Evolutionary conservation across 2,329 filamentous ascomycete genomes (phyloP), one percentile per base, ranked within the genome.

Genomic region (Colletotrichum trifolii): DNA sequence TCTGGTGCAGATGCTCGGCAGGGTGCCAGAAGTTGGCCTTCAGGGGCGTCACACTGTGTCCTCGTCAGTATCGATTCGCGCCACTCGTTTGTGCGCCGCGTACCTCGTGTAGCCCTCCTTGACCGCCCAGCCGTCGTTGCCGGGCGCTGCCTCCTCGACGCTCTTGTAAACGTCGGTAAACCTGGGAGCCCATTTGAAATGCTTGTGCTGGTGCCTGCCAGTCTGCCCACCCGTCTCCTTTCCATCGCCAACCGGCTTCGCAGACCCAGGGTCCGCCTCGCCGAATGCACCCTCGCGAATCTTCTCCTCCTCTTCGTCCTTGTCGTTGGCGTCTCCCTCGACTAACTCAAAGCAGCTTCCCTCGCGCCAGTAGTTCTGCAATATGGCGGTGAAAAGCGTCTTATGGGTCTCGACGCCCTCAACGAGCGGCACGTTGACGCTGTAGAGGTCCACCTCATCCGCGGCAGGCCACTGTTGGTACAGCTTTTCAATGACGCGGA

Each of bases 111-210:
- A 88, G 35, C 93, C 93, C 75, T 97, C 89, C 75, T 91, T 91
- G 33, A 99, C 92, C 40, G 90, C 90, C 93, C 95, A 97, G 6
- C 95, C 96, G 78, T 99, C 96, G 74, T 93, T 96, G 4, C 94
- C 94, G 4, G 92, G 91, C 38, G 83, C 82, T 43, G 90, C 89
- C 69, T 91, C 87, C 70, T 94, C 88, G n/a, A 97, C 94, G 70
- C 91, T 94, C 74, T 91, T 87, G 77, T 93, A 93, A 2, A 98
- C 93, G 77, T 97, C 94, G 39, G 87, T 84, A 77, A 98, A 96
- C 68, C 87, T 88, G 2, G 95, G 96, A 52, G 92, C 89, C 96
- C 96, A 98, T 79, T 95, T 96, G 83, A 97, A 98, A 78, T 96
- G 92, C 76, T 92, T 93, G 77, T 97, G 93, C 60, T 82, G 85